Percentiles rank a stretch among this genome's conserved stretches.
These are phyloP conservation scores for Pulicaria dysenterica DNA, from an alignment of 129 eudicot genomes.

Conservation along the genomic window DNA sequence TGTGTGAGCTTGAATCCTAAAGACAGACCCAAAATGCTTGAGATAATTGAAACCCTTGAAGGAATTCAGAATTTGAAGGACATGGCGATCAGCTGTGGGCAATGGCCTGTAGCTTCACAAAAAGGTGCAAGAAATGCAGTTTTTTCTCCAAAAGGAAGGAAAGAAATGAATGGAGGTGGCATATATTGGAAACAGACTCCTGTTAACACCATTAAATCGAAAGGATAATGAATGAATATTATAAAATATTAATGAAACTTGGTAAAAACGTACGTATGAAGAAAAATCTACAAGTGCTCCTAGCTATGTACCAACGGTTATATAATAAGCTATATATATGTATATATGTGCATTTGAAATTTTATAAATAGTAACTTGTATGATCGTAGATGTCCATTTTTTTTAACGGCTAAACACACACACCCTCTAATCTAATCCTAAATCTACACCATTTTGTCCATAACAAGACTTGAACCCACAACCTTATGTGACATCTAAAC, in stretches of 20 bases:
- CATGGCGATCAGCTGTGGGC: constrained; percentile 85
- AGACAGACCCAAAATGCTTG: constrained; percentile 84
- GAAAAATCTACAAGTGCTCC: not conserved
- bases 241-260: not conserved
- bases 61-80: constrained; percentile 58
- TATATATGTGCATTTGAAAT: constrained; percentile 28
- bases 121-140: constrained; percentile 41
- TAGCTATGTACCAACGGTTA: constrained; percentile 21
- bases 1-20: constrained; percentile 85
- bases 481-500: too few species aligned
- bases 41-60: constrained; percentile 72
- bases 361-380: constrained; percentile 18
- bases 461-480: too few species aligned
- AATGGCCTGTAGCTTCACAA: constrained; percentile 71
- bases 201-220: constrained; percentile 31
- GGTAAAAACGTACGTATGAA: not conserved
- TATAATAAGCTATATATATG: constrained; percentile 23
- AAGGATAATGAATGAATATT: constrained; percentile 9
- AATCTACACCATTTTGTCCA: too few species aligned
- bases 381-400: not conserved
- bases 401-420: too few species aligned
- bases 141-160: constrained; percentile 40
- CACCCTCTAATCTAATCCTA: too few species aligned
- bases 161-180: constrained; percentile 46
- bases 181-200: constrained; percentile 57